phyloP scores from a whole-genome alignment of 805 yeast species.

The Cyberlindnera saturnus region DNA sequence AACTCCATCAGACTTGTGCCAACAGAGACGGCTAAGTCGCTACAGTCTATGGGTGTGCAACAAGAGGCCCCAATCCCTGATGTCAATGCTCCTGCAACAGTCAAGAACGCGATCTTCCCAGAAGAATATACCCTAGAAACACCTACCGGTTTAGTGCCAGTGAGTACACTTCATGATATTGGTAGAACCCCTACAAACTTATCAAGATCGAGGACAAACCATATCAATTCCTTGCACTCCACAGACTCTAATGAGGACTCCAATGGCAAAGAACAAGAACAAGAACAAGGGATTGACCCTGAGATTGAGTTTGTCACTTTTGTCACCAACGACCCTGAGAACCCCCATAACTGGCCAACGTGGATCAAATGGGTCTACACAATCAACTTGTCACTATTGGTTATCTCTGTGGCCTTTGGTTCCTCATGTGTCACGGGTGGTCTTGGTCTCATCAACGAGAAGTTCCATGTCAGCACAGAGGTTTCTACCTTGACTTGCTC shows the following conservation, averaged over 20 bases:
- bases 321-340: slow-evolving; percentile 71
- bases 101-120: slow-evolving; percentile 73
- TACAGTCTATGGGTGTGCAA: slow-evolving; percentile 56
- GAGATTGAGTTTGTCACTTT: slow-evolving; percentile 85
- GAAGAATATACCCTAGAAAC: slow-evolving; percentile 91
- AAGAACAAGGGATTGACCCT: slow-evolving; percentile 41
- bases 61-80: slow-evolving; percentile 50
- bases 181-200: slow-evolving; percentile 45
- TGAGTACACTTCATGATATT: slow-evolving; percentile 57
- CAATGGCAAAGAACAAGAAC: slow-evolving; percentile 24
- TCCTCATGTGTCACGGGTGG: slow-evolving; percentile 90
- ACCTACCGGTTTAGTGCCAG: slow-evolving; percentile 81
- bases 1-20: slow-evolving; percentile 34
- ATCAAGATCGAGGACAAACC: slow-evolving; percentile 30
- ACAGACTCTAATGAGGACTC: slow-evolving; percentile 6
- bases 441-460: slow-evolving; percentile 55
- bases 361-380: slow-evolving; percentile 61
- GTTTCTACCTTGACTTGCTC: slow-evolving; percentile 80
- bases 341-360: slow-evolving; percentile 81
- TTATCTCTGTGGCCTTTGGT: slow-evolving; percentile 88
- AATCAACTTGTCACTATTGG: slow-evolving; percentile 58
- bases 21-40: slow-evolving; percentile 71
- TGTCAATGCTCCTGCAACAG: slow-evolving; percentile 46
- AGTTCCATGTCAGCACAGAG: slow-evolving; percentile 65
- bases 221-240: neutral